These are phyloP conservation scores for Pyrrhoderma noxium DNA, from an alignment of 1,284 basidiomycete genomes.

Conservation along the genomic window DNA sequence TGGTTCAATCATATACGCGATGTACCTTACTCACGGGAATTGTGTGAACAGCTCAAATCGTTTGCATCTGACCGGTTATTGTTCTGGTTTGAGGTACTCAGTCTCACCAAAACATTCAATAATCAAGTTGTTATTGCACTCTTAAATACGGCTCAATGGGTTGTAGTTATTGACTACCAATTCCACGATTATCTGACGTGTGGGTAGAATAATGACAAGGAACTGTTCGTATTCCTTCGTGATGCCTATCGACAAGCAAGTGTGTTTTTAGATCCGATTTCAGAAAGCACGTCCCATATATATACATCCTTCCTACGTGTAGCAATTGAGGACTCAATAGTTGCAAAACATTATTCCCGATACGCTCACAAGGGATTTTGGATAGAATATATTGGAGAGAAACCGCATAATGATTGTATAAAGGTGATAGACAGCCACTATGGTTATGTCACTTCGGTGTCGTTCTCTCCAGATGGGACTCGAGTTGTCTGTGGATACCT, in stretches of 20 bases:
- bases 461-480: constrained; percentile 7
- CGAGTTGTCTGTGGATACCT: background rate
- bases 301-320: background rate
- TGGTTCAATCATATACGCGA: constrained; percentile 9
- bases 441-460: background rate
- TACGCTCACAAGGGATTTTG: no score
- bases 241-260: background rate
- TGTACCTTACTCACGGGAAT: background rate
- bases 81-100: constrained; percentile 3
- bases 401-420: no score
- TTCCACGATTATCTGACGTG: no score
- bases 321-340: no score
- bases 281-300: background rate
- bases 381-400: no score
- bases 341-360: no score
- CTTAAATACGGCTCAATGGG: no score
- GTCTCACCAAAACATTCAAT: background rate
- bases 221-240: no score
- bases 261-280: background rate
- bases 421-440: background rate
- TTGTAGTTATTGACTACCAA: background rate
- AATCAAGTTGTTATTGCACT: background rate
- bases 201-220: background rate
- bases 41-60: background rate
- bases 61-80: background rate